Evolutionary conservation across 2,329 filamentous ascomycete species (phyloP), one percentile per base, ranked within the genome.

Genomic region (Fonsecaea monophora): DNA sequence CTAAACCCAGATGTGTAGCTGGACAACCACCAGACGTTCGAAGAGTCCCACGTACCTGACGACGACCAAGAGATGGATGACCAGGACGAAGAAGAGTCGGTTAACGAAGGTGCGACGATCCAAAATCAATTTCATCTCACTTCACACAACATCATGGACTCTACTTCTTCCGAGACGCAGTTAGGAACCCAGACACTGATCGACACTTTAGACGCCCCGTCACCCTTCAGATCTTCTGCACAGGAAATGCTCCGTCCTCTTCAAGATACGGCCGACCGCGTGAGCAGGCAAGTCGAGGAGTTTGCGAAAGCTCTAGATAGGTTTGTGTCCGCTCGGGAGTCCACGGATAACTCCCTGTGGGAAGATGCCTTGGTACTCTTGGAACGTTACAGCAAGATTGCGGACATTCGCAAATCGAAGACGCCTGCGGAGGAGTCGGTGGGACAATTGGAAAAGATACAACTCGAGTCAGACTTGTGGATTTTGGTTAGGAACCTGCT

Each of bases 401-500:
- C 86, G 12, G 78, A 84, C n/a, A 58, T 77, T 82, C 7, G 76
- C 79, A 42, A 75, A 76, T 57, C 69, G 30, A 70, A 64, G 53
- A 69, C 67, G 13, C 15, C 68, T 1, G 70, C 64, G 53, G 68
- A 72, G 59, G 74, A 73, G 60, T 70, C 53, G 69, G 72, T 73
- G 66, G 74, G 70, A 60, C 82, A 65, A 82, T 83, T 90, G 12
- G 83, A 85, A 74, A 85, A 87, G 64, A 90, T 92, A 84, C 89
- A 96, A 77, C 85, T 90, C 70, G 95, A 99, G 78, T 87, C 89
- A 48, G 92, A 96, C 73, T 95, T 93, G 0, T 99, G 95, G 95
- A 62, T 64, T 13, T 57, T 72, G 53, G 60, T 68, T 45, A 42
- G 64, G 89, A 96, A 75, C 83, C 98, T 34, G 81, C 98, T 66